Evolutionary conservation across 345 rosid genomes (phyloP).

Genomic region (Syzygium oleosum): DNA sequence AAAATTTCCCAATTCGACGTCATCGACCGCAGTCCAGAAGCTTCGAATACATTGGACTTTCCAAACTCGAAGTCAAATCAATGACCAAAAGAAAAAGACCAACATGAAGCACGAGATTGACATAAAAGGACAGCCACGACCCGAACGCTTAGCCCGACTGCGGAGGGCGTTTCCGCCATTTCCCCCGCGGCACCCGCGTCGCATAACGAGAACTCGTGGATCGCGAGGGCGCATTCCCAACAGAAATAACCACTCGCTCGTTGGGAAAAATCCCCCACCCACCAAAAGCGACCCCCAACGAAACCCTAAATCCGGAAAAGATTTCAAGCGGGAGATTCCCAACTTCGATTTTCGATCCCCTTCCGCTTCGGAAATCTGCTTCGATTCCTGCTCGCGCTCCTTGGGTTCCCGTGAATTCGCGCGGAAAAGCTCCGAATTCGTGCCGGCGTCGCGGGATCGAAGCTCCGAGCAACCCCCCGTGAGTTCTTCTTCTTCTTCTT

Average conservation of each 20-base stretch:
- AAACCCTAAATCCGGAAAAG: background rate
- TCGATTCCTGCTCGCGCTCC: background rate
- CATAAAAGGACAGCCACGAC: background rate
- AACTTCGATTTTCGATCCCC: background rate
- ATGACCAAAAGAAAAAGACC: background rate
- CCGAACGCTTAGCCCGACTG: fast-evolving
- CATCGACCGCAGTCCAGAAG: background rate
- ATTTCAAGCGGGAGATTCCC: background rate
- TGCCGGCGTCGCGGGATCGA: background rate
- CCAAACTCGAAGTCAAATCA: background rate
- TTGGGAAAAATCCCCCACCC: background rate
- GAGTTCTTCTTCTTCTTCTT: background rate
- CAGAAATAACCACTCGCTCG: background rate
- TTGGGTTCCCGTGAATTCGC: background rate
- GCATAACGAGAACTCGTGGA: background rate
- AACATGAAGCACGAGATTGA: background rate
- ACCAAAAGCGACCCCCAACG: background rate
- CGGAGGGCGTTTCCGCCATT: background rate
- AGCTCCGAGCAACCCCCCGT: background rate
- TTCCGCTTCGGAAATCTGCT: background rate
- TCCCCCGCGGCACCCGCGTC: fast-evolving
- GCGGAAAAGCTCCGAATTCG: background rate
- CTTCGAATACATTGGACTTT: background rate
- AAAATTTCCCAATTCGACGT: background rate
- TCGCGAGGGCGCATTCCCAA: background rate